Evolutionary conservation across 768 basidiomycete genomes (phyloP).

Genomic region (Fomitopsis pulvina): DNA sequence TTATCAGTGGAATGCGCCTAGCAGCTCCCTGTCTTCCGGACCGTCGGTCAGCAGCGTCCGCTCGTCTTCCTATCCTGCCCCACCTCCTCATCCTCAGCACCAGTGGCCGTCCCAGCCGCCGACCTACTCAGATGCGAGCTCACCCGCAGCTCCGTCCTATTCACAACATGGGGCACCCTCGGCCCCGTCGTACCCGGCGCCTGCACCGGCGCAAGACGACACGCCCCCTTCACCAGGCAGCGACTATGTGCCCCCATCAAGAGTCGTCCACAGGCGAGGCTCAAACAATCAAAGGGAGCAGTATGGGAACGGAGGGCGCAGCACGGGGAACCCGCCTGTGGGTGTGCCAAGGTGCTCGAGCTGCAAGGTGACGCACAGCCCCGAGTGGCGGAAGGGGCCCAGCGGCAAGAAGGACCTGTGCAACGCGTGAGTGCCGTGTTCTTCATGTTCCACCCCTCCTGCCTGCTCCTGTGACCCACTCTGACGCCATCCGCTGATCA

Average conservation of each 20-base stretch:
- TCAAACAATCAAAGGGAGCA: constrained; percentile 45
- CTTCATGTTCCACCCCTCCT: constrained; percentile 6
- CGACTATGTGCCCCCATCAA: constrained; percentile 39
- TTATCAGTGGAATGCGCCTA: constrained; percentile 14
- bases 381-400: constrained; percentile 90
- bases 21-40: constrained; percentile 10
- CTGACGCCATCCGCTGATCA: constrained; percentile 7
- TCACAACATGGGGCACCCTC: constrained; percentile 6
- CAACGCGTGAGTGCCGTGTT: constrained; percentile 65
- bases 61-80: constrained; percentile 19
- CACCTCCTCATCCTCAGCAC: constrained; percentile 27
- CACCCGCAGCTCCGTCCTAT: constrained; percentile 17
- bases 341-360: constrained; percentile 72
- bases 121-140: constrained; percentile 27
- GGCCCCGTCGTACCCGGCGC: constrained; percentile 4
- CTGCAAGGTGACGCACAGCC: constrained; percentile 76
- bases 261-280: constrained; percentile 35
- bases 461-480: not conserved
- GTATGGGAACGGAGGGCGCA: constrained; percentile 37
- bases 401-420: constrained; percentile 88
- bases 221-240: constrained; percentile 20
- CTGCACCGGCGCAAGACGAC: constrained; percentile 9
- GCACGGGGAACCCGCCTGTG: constrained; percentile 58
- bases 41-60: constrained; percentile 23
- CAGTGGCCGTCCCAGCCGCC: constrained; percentile 40